Conservation (phyloP, 169 alveolate genomes). For the Plasmodium knowlesi region DNA sequence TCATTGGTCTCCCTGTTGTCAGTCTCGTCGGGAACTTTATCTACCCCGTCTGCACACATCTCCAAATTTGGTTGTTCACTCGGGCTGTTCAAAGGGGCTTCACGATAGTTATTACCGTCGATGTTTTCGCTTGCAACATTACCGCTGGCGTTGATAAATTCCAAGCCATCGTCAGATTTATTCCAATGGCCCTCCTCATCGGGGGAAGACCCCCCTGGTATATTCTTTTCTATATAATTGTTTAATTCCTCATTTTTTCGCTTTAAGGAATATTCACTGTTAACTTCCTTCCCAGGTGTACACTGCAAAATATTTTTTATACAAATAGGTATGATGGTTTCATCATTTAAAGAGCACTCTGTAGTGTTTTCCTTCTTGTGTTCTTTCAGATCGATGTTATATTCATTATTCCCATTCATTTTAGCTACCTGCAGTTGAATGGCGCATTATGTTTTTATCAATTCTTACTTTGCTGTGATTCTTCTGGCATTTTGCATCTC, state of each 20-base stretch:
- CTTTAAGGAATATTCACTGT: constrained; percentile 20
- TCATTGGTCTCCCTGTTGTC: not conserved
- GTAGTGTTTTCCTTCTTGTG: not conserved
- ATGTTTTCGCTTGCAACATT: not conserved
- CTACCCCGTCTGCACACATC: not conserved
- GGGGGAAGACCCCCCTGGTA: not conserved
- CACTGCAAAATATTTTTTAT: constrained; percentile 55
- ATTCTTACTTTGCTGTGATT: not conserved
- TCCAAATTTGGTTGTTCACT: not conserved
- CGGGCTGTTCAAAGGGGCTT: not conserved
- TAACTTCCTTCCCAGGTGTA: constrained; percentile 22
- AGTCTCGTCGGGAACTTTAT: not conserved
- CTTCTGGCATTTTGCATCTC: not conserved
- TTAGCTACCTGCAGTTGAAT: not conserved
- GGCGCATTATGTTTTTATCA: not conserved
- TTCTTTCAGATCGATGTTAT: constrained; percentile 4
- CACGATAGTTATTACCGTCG: not conserved
- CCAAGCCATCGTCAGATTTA: constrained; percentile 17
- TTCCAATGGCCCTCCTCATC: not conserved
- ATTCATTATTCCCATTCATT: constrained; percentile 16
- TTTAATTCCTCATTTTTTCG: constrained; percentile 52
- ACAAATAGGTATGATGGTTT: constrained; percentile 36
- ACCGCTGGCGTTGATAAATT: not conserved
- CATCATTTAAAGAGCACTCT: constrained; percentile 46
- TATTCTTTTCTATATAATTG: constrained; percentile 28